Percentiles rank a stretch among this genome's conserved stretches.
Conservation (phyloP, 176 grass and related monocot genomes). For the Aechmea fasciata region DNA sequence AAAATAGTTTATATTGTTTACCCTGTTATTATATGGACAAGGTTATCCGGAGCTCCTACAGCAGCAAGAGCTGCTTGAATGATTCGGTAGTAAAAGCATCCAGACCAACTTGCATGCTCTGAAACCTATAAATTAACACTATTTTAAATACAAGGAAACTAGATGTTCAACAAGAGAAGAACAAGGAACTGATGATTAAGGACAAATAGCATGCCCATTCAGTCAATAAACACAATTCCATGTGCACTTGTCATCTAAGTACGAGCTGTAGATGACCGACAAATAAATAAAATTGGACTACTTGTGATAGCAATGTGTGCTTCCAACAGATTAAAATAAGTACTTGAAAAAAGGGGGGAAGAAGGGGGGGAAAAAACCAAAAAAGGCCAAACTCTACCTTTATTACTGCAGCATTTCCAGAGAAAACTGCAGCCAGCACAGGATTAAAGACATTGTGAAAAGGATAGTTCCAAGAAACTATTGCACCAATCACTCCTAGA, state of each 20-base stretch:
- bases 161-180: not conserved
- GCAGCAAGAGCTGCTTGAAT: slow-evolving; percentile 96
- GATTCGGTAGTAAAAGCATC: slow-evolving; percentile 91
- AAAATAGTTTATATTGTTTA: slow-evolving; percentile 13
- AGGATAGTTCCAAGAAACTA: slow-evolving; percentile 99
- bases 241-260: too few relatives aligned
- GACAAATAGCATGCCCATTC: too few relatives aligned
- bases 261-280: too few relatives aligned
- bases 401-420: slow-evolving; percentile 96
- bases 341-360: not conserved
- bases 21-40: slow-evolving; percentile 96
- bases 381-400: slow-evolving; percentile 42
- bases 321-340: not conserved
- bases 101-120: slow-evolving; percentile 96
- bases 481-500: slow-evolving; percentile 89
- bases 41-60: slow-evolving; percentile 88
- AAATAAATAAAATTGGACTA: too few relatives aligned
- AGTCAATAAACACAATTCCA: too few relatives aligned
- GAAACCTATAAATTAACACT: slow-evolving; percentile 43
- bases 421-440: slow-evolving; percentile 84
- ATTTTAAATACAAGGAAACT: not conserved
- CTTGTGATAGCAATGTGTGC: not conserved
- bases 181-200: not conserved
- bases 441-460: slow-evolving; percentile 97
- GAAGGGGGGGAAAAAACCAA: not conserved